Conservation (phyloP, 192 early-diverging fungal species). For the Kappamyces sp. region DNA sequence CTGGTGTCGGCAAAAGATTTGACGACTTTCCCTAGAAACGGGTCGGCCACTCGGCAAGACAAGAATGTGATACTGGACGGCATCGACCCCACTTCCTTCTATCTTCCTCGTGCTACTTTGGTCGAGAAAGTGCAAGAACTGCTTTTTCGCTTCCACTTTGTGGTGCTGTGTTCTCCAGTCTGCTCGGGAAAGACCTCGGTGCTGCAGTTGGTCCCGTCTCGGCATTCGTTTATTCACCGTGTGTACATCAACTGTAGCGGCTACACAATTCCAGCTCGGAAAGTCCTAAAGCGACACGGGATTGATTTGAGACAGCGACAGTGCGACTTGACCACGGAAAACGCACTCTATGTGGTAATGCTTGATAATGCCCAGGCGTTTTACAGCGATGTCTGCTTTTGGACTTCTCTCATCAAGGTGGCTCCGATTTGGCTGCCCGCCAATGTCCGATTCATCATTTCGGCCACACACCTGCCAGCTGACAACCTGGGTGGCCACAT, state of each 20-base stretch:
- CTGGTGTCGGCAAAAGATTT: too few species aligned
- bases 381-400: slow-evolving; percentile 16
- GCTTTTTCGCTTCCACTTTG: slow-evolving; percentile 8
- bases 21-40: too few species aligned
- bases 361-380: slow-evolving; percentile 28
- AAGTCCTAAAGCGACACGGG: slow-evolving; percentile 8
- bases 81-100: slow-evolving; percentile 1
- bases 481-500: slow-evolving; percentile 9
- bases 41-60: too few species aligned
- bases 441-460: slow-evolving; percentile 22
- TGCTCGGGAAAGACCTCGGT: slow-evolving; percentile 15
- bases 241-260: slow-evolving; percentile 7
- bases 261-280: slow-evolving; percentile 5
- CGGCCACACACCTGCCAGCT: slow-evolving; percentile 19
- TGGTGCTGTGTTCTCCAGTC: slow-evolving; percentile 11
- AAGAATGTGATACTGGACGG: neutral
- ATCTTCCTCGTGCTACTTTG: slow-evolving; percentile 5
- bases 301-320: slow-evolving; percentile 7
- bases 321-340: neutral
- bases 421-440: slow-evolving; percentile 17
- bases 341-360: slow-evolving; percentile 12
- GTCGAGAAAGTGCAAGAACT: neutral
- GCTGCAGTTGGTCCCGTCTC: slow-evolving; percentile 17
- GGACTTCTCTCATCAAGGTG: slow-evolving; percentile 16
- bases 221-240: slow-evolving; percentile 7